Evolutionary conservation across 2,329 filamentous ascomycete species (phyloP).

Genomic region (Xylaria sp.): DNA sequence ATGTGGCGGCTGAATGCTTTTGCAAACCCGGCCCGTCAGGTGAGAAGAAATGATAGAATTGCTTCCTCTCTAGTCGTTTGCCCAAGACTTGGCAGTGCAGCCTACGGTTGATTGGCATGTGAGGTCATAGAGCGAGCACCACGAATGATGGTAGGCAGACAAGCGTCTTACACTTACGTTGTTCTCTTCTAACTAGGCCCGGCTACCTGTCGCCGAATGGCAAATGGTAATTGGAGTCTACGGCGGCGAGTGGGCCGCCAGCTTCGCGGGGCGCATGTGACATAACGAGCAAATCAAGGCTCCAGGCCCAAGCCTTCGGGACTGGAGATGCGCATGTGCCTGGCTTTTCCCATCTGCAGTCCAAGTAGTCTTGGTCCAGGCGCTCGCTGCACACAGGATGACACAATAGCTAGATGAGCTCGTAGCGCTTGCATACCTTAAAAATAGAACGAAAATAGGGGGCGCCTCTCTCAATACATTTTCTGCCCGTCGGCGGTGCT

Average conservation of each 20-base stretch:
- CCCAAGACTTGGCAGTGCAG: not conserved
- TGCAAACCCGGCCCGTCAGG: no score
- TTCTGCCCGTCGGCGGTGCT: not conserved
- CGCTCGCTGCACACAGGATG: conserved; percentile 24
- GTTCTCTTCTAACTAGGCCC: conserved; percentile 17
- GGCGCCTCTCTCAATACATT: not conserved
- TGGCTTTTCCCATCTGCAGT: conserved; percentile 11
- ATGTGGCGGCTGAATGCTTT: not conserved
- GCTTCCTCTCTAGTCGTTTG: not conserved
- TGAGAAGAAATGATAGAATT: not conserved
- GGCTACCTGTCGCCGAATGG: conserved; percentile 20
- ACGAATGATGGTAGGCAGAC: not conserved
- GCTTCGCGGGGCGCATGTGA: conserved; percentile 29
- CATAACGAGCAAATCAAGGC: conserved; percentile 35
- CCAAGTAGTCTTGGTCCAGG: conserved; percentile 19
- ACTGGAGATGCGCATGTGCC: conserved; percentile 35
- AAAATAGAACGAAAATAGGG: conserved; percentile 30
- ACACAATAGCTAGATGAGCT: conserved; percentile 23
- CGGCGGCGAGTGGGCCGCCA: conserved; percentile 15
- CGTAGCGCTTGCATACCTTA: conserved; percentile 16
- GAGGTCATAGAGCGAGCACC: not conserved
- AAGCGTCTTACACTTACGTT: conserved; percentile 20
- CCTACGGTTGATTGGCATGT: not conserved
- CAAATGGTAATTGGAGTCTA: conserved; percentile 25
- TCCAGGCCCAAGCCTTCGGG: conserved; percentile 38